A percentile compares a stretch with the other conserved stretches of the same genome.
Conservation (phyloP, 257 asterid genomes). For the Buddleja alternifolia region DNA sequence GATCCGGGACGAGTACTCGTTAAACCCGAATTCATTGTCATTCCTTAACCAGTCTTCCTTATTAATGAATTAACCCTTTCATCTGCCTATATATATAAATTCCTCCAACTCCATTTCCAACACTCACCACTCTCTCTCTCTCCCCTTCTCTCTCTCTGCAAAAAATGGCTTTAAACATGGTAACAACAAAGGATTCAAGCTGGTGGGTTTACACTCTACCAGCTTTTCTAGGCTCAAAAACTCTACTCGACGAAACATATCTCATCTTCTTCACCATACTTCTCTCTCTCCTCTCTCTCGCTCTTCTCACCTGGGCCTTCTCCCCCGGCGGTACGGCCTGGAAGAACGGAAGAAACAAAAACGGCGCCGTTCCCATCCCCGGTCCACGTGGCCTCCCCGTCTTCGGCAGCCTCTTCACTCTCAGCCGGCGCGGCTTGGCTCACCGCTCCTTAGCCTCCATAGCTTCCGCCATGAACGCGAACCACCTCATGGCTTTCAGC, state of each 20-base stretch:
- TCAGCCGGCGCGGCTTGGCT: slow-evolving; percentile 60
- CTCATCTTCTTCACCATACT: slow-evolving; percentile 29
- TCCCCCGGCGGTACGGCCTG: slow-evolving; percentile 61
- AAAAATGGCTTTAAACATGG: slow-evolving; percentile 26
- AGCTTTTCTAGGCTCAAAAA: slow-evolving; percentile 52
- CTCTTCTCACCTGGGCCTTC: slow-evolving; percentile 44
- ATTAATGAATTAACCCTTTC: neutral
- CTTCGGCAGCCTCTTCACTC: slow-evolving; percentile 49
- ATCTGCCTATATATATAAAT: neutral
- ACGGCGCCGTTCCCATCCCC: slow-evolving; percentile 43
- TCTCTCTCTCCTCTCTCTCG: slow-evolving; percentile 24
- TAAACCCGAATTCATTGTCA: no score
- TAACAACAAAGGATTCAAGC: slow-evolving; percentile 44
- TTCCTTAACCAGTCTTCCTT: neutral
- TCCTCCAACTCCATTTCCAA: neutral
- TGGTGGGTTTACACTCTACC: slow-evolving; percentile 65
- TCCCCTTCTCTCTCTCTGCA: neutral
- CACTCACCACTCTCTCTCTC: neutral
- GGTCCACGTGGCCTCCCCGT: slow-evolving; percentile 70
- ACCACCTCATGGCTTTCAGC: slow-evolving; percentile 71
- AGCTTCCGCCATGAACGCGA: slow-evolving; percentile 42
- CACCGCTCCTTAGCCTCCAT: slow-evolving; percentile 50
- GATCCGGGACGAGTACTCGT: no score
- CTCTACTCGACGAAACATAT: slow-evolving; percentile 43
- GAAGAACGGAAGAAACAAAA: slow-evolving; percentile 43